phyloP scores from a whole-genome alignment of 495 filamentous ascomycete genomes.

The Aspergillus cavernicola region DNA sequence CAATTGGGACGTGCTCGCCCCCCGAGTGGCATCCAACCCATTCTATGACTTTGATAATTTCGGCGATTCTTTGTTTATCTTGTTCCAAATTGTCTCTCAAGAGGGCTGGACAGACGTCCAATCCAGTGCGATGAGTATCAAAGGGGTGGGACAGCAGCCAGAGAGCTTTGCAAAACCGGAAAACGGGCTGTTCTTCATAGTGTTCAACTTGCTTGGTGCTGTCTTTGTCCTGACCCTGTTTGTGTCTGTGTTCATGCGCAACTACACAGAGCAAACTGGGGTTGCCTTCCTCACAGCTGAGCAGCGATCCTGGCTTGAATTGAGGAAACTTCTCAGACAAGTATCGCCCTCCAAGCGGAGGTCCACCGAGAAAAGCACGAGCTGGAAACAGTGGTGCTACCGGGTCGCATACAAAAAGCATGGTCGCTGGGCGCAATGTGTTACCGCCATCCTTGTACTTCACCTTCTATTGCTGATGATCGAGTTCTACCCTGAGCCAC shows the following conservation, averaged over 20 bases:
- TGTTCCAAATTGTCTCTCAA: slow-evolving; percentile 98
- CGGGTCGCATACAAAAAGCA: slow-evolving; percentile 90
- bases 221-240: slow-evolving; percentile 98
- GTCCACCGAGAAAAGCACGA: slow-evolving; percentile 64
- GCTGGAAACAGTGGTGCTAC: slow-evolving; percentile 92
- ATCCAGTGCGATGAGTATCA: slow-evolving; percentile 75
- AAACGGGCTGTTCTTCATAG: slow-evolving; percentile 90
- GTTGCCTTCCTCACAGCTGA: slow-evolving; percentile 96
- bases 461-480: slow-evolving; percentile 80
- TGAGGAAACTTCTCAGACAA: slow-evolving; percentile 88
- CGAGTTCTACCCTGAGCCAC: slow-evolving; percentile 75
- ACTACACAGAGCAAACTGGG: slow-evolving; percentile 97
- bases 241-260: slow-evolving; percentile 99
- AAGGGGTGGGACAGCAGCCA: slow-evolving; percentile 70
- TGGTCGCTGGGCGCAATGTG: slow-evolving; percentile 81
- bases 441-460: slow-evolving; percentile 73
- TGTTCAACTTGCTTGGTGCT: slow-evolving; percentile 93
- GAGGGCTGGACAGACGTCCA: slow-evolving; percentile 97
- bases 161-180: slow-evolving; percentile 63
- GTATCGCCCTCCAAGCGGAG: slow-evolving; percentile 89
- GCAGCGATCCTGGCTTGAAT: slow-evolving; percentile 93
- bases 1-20: slow-evolving; percentile 78
- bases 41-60: slow-evolving; percentile 96
- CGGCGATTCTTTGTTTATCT: slow-evolving; percentile 83
- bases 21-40: slow-evolving; percentile 72